These are phyloP conservation scores for Russula griseocarnosa DNA, from an alignment of 768 basidiomycete genomes.

Conservation along the genomic window DNA sequence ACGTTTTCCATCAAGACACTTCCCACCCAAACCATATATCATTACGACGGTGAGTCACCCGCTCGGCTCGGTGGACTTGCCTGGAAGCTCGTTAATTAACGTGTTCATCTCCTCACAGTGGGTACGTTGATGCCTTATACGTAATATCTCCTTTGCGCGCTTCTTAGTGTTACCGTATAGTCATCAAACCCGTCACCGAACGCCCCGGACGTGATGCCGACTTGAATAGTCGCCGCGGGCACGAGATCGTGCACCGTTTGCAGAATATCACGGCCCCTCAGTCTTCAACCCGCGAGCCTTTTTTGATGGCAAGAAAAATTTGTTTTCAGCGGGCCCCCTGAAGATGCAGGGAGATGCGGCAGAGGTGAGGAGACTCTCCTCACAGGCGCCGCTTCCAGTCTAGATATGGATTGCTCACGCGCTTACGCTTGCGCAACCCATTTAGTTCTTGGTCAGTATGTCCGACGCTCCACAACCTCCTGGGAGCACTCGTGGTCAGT, in stretches of 20 bases:
- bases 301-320: conserved; percentile 26
- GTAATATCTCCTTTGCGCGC: background rate
- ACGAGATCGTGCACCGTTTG: conserved; percentile 22
- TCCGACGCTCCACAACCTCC: conserved; percentile 11
- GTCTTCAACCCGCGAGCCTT: conserved; percentile 25
- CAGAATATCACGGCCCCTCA: conserved; percentile 14
- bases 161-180: background rate
- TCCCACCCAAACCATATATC: conserved; percentile 19
- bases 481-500: conserved; percentile 21
- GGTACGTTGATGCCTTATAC: conserved; percentile 10
- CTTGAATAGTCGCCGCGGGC: conserved; percentile 19
- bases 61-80: background rate
- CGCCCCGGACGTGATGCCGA: conserved; percentile 19
- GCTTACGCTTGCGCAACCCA: background rate
- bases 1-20: conserved; percentile 20
- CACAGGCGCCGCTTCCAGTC: background rate
- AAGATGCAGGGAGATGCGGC: conserved; percentile 23
- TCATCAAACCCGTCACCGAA: conserved; percentile 11
- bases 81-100: background rate
- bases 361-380: conserved; percentile 16
- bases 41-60: conserved; percentile 21
- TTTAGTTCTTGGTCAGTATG: conserved; percentile 20
- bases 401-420: conserved; percentile 6
- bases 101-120: conserved; percentile 8
- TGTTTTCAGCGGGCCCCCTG: conserved; percentile 21